These are phyloP conservation scores for Angomonas desouzai DNA, from an alignment of 208 protist genomes.

Conservation along the genomic window DNA sequence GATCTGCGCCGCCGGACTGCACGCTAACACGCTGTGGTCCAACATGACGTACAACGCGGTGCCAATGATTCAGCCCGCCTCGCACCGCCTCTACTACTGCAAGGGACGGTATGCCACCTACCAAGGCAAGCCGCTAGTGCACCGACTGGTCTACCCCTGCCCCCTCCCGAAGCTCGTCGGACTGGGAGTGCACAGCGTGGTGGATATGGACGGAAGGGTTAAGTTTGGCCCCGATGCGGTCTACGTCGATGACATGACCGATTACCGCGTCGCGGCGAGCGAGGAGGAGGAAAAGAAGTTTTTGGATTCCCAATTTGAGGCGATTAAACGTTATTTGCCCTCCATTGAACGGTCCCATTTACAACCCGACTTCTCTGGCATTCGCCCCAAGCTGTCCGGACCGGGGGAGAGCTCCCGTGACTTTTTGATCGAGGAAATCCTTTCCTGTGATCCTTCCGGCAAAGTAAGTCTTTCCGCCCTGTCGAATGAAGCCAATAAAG, in stretches of 20 bases:
- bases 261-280: slow-evolving; percentile 13
- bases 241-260: slow-evolving; percentile 22
- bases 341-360: slow-evolving; percentile 23
- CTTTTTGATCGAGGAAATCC: slow-evolving; percentile 34
- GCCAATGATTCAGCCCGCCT: slow-evolving; percentile 7
- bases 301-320: slow-evolving; percentile 22
- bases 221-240: slow-evolving; percentile 34
- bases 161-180: slow-evolving; percentile 27
- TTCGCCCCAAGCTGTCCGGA: slow-evolving; percentile 34
- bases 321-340: slow-evolving; percentile 29
- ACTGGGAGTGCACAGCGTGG: slow-evolving; percentile 38
- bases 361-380: slow-evolving; percentile 27
- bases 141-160: slow-evolving; percentile 35
- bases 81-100: slow-evolving; percentile 27
- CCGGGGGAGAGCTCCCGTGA: slow-evolving; percentile 33
- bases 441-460: not conserved
- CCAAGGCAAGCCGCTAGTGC: slow-evolving; percentile 20
- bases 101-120: slow-evolving; percentile 35
- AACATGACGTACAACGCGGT: slow-evolving; percentile 3
- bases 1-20: slow-evolving; percentile 22
- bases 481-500: not conserved
- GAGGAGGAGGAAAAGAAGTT: slow-evolving; percentile 23
- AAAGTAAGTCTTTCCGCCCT: not conserved
- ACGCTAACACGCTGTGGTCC: slow-evolving; percentile 26
- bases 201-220: slow-evolving; percentile 30